Evolutionary conservation across 2,329 filamentous ascomycete genomes (phyloP), one percentile per base, ranked within the genome.

Genomic region (Sarocladiaceae sp.): DNA sequence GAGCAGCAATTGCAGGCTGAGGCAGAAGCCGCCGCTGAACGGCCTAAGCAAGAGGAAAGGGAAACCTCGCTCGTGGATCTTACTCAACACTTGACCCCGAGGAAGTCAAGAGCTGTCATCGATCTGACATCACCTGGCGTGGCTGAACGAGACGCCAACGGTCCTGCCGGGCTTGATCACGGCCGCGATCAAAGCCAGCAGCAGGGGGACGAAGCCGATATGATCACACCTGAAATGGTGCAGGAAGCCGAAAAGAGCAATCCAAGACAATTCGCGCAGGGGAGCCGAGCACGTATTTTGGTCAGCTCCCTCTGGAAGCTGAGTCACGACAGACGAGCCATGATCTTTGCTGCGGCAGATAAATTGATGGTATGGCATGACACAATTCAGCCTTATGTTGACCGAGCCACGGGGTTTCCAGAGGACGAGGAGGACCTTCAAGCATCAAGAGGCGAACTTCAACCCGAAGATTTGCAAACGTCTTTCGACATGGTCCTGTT

Each of bases 1-100:
- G 15, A 64, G 39, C 15, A 20, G n/a, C 21, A 27, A 11, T 10
- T 41, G 15, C 23, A 29, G 16, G 11, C 19, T 13, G 40, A 43
- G 13, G 26, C 10, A 6, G 23, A 29, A 21, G 4, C 6, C 19
- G 34, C n/a, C 15, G 34, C 34, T 13, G 21, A 6, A 9, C 19
- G 34, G 15, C 4, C 4, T 10, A 6, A 24, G 9, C 6, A 15
- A 5, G 37, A 29, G 18, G 13, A 6, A 19, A 35, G 16, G 32
- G 34, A 29, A 10, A 15, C 43, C n/a, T 24, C 23, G 12, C 16
- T 27, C 23, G 24, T 37, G 21, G 43, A 35, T 27, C 33, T 45
- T 6, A 35, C 43, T 6, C 37, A 33, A 21, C 7, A 7, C 9
- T 10, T 23, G 4, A 43, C 40, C 3, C 40, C 40, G n/a, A 10